These are phyloP conservation scores for Lipomyces mesembrius DNA, from an alignment of 805 yeast species.

Conservation along the genomic window DNA sequence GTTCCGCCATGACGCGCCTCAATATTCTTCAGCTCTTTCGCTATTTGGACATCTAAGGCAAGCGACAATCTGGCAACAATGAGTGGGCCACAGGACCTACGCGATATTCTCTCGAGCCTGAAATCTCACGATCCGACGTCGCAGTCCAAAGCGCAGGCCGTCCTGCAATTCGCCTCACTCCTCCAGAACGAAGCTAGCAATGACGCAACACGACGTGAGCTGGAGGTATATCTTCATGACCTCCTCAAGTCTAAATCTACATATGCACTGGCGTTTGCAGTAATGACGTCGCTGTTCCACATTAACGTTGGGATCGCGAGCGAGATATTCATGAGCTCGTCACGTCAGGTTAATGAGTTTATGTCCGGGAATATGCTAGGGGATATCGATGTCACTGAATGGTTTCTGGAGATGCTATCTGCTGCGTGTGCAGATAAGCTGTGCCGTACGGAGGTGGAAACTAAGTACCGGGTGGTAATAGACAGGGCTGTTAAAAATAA, in stretches of 20 bases:
- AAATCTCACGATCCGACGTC: constrained; percentile 15
- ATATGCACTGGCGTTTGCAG: constrained; percentile 40
- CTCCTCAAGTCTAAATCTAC: constrained; percentile 26
- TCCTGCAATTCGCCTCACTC: constrained; percentile 26
- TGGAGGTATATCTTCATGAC: constrained; percentile 7
- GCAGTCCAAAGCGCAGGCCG: constrained; percentile 25
- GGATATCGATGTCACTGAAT: constrained; percentile 36
- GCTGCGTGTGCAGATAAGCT: constrained; percentile 45
- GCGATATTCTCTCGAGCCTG: constrained; percentile 14
- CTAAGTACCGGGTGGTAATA: constrained; percentile 38
- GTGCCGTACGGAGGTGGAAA: constrained; percentile 41
- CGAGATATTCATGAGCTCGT: constrained; percentile 38
- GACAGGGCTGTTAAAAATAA: constrained; percentile 37
- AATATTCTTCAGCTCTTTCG: background rate
- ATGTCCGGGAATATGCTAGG: constrained; percentile 27
- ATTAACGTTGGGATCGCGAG: constrained; percentile 41
- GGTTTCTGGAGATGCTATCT: constrained; percentile 45
- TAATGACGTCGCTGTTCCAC: constrained; percentile 41
- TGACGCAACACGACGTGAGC: constrained; percentile 9
- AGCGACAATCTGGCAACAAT: background rate
- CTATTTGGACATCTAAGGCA: background rate
- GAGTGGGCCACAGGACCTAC: background rate
- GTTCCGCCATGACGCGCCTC: background rate
- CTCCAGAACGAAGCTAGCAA: constrained; percentile 16
- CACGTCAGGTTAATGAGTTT: constrained; percentile 31